Base-by-base conservation (phyloP, 2,329 filamentous ascomycete species). In the Whalleya microplaca region DNA sequence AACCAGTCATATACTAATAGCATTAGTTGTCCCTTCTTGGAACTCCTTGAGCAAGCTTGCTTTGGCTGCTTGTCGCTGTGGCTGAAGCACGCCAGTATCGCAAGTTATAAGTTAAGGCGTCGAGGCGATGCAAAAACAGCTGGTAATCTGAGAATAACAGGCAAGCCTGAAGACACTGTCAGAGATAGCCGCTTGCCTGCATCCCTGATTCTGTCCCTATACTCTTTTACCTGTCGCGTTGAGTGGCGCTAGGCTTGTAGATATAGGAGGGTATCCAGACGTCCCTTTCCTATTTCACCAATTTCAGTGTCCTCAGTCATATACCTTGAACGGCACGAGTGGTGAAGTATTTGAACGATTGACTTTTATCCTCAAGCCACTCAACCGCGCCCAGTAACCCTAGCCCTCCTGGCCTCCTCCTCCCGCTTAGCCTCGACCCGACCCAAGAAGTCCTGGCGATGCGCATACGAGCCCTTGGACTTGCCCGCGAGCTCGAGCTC, bases 401-500 rank as follows among this genome's bases (percentile, higher is more conserved):
- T 78, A 23, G 79, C 83, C 60, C 75, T 76, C 58, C 83, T 78
- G 2, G 80, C 83, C 45, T 88, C 85, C 58, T 85, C 84, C 16
- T 88, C 84, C 62, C 83, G 81, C 55, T 81, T 80, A 41, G 80
- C 80, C 69, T 89, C 86, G 63, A 86, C 88, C 55, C 87, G 78
- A 6, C 81, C 84, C 69, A 90, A 71, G 69, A 90, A 90, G 58
- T 86, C 85, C 71, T 89, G 81, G 46, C 85, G 76, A 19, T 80
- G 80, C 1, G 82, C 79, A 68, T 84, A 89, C 20, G 84, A 86
- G 59, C 81, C 80, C 74, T 89, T 89, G 37, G 83, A 84, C 73
- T 83, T 84, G 55, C 86, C 84, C 21, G 86, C 85, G 45, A 86
- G 76, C 71, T 82, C 81, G 55, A 90, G 76, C 71, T 90, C 87